Base-by-base conservation (phyloP, 495 filamentous ascomycete genomes). In the Penicillium waksmanii region DNA sequence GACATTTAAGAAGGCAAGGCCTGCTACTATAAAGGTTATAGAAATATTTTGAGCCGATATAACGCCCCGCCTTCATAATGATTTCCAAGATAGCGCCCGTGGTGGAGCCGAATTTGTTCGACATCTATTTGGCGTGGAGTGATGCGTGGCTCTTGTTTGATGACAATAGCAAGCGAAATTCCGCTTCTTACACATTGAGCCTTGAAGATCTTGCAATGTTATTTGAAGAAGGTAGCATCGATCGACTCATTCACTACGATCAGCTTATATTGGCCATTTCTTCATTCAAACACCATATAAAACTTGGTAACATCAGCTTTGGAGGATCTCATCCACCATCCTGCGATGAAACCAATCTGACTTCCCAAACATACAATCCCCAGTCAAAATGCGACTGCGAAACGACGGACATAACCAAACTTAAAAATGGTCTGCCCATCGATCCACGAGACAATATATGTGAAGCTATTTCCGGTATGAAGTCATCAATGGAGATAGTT, bases 321-420 rank as follows among this genome's bases (percentile, higher is more conserved):
- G 62, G 65, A 0, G 62, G 65, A 2, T 50, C 5, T 3, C 12
- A 23, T 3, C 49, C 65, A 12, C 65, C 65, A 15, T 68, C 62
- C 6, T 65, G 62, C 23, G 50, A 47, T 5, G 62, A 65, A 18
- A 68, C 56, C 1, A 59, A 68, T 33, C 48, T 68, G 2, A 4
- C 56, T 1, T 68, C 65, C 1, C 48, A 60, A 25, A 27, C 19
- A n/a, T 68, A 68, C 25, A 55, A 68, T n/a, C 65, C 65, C 10
- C 43, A 53, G 13, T 43, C 51, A 1, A 46, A 57, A 11, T 68
- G 62, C 35, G 21, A 31, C 19, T 64, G 65, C 23, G 42, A 44
- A 44, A 19, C 3, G 13, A 54, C 7, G 52, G 47, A 53, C 6
- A 31, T 17, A 10, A 8, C 9, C 35, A 27, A 18, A 36, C 21